Evolutionary conservation across 495 filamentous ascomycete genomes (phyloP).

Genomic region (Letharia columbiana): DNA sequence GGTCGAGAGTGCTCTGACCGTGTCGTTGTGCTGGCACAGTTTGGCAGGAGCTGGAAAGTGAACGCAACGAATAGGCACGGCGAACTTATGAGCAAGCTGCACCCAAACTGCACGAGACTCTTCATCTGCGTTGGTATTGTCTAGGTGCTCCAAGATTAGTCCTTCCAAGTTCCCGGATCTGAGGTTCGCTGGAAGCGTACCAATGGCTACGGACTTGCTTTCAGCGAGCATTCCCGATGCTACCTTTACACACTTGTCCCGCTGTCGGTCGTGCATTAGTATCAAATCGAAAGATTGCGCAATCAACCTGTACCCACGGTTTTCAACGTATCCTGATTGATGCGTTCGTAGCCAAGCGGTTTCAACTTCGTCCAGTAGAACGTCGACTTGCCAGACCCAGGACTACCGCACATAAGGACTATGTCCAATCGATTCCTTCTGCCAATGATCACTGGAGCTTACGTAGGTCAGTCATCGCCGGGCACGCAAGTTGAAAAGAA

Average conservation of each 20-base stretch:
- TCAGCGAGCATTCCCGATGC: slow-evolving; percentile 55
- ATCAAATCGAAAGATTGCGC: background rate
- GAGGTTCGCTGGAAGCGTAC: slow-evolving; percentile 40
- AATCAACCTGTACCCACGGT: slow-evolving; percentile 41
- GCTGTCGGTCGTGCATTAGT: slow-evolving; percentile 33
- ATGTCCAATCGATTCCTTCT: slow-evolving; percentile 63
- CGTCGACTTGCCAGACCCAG: slow-evolving; percentile 82
- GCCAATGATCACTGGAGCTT: slow-evolving; percentile 39
- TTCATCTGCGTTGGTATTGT: slow-evolving; percentile 84
- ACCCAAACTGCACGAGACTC: slow-evolving; percentile 71
- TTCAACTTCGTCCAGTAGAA: slow-evolving; percentile 76
- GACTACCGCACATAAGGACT: slow-evolving; percentile 78
- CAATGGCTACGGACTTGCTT: slow-evolving; percentile 62
- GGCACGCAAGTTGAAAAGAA: background rate
- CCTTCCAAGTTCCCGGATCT: background rate
- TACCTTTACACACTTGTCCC: slow-evolving; percentile 76
- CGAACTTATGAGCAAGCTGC: slow-evolving; percentile 56
- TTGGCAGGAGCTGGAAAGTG: slow-evolving; percentile 66
- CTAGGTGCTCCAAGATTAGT: slow-evolving; percentile 35
- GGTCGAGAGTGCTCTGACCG: slow-evolving; percentile 64
- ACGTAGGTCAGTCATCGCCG: background rate
- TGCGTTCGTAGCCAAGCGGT: slow-evolving; percentile 70
- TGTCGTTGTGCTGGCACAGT: slow-evolving; percentile 84
- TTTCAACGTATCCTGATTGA: slow-evolving; percentile 90
- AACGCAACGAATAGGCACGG: slow-evolving; percentile 73